A percentile compares a stretch with the other conserved stretches of the same genome.
Evolutionary conservation across 1,139 yeast species (phyloP).

Genomic region (Blastobotrys capitulatus): DNA sequence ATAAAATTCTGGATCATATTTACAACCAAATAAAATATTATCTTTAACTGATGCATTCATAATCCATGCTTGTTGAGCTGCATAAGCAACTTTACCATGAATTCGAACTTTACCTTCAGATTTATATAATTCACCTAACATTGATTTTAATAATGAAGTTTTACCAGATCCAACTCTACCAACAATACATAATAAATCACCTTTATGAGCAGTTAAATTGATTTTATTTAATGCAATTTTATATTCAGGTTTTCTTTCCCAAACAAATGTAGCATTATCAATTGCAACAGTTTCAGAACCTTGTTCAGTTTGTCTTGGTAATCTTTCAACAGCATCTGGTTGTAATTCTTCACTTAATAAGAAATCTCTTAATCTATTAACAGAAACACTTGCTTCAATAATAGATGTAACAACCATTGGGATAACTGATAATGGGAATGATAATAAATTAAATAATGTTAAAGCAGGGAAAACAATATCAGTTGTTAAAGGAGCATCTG

Average conservation of each 20-base stretch:
- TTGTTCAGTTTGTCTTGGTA: conserved; percentile 44
- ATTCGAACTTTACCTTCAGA: conserved; percentile 67
- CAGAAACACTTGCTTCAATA: conserved; percentile 88
- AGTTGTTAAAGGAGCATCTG: conserved; percentile 69
- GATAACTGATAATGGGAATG: conserved; percentile 89
- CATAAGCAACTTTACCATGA: conserved; percentile 83
- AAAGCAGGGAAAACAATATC: conserved; percentile 95
- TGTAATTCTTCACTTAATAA: conserved; percentile 78
- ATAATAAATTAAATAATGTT: conserved; percentile 67
- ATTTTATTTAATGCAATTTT: conserved; percentile 73
- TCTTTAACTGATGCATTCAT: conserved; percentile 91
- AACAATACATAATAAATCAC: conserved; percentile 79
- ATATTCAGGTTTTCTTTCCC: conserved; percentile 77
- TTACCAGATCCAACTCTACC: conserved; percentile 95
- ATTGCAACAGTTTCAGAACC: conserved; percentile 73
- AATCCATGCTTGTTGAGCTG: conserved; percentile 93
- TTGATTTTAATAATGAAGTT: conserved; percentile 76
- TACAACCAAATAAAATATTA: conserved; percentile 84
- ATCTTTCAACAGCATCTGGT: conserved; percentile 60
- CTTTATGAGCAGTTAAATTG: conserved; percentile 66
- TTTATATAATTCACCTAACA: conserved; percentile 81
- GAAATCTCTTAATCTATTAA: conserved; percentile 68
- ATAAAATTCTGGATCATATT: conserved; percentile 74
- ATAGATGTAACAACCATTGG: conserved; percentile 86
- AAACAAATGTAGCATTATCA: conserved; percentile 74